Base-by-base conservation (phyloP, 2,329 filamentous ascomycete genomes). In the Colletotrichum liriopes region DNA sequence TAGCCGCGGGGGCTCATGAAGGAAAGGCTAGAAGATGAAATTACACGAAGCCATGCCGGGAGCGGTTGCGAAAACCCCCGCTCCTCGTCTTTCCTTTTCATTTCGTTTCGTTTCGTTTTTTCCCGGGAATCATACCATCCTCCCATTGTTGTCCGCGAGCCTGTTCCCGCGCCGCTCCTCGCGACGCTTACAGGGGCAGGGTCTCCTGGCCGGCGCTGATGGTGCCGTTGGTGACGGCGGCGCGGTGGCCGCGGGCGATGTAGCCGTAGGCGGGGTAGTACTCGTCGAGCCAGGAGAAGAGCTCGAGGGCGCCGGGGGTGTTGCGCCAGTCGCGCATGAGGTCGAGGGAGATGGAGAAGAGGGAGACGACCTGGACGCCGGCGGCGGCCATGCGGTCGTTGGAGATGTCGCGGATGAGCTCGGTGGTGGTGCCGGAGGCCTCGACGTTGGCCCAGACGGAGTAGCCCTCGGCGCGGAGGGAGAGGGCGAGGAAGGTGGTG, bases 391-490 rank as follows among this genome's bases (percentile, higher is more conserved):
- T 93, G 58, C 91, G 88, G 41, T 88, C 85, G 80, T 94, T 93
- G 49, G 91, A 88, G 61, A 90, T 86, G 71, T 91, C 89, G 8
- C 90, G 87, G 70, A 92, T 86, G 55, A 92, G 86, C 49, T 83
- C 78, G 2, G 87, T 89, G 26, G 90, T 90, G 1, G 93, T 94
- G 1, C 92, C 93, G 0, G 88, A 91, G 2, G 91, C 92, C 76
- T 94, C 93, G 64, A 91, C 87, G 81, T 94, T 93, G 76, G 91
- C 92, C 84, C 88, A 94, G 70, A 95, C 93, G 47, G 88, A 88
- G 84, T 94, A 95, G 35, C 93, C 93, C 54, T 89, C 92, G 18
- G 90, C 88, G 45, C 91, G 86, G 5, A 94, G 88, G 0, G 91
- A 92, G n/a, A 94, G 86, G 0, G 93, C 91, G 7, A 93, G 86